Conservation (phyloP, 208 protist species). For the Balamuthia mandrillaris region DNA sequence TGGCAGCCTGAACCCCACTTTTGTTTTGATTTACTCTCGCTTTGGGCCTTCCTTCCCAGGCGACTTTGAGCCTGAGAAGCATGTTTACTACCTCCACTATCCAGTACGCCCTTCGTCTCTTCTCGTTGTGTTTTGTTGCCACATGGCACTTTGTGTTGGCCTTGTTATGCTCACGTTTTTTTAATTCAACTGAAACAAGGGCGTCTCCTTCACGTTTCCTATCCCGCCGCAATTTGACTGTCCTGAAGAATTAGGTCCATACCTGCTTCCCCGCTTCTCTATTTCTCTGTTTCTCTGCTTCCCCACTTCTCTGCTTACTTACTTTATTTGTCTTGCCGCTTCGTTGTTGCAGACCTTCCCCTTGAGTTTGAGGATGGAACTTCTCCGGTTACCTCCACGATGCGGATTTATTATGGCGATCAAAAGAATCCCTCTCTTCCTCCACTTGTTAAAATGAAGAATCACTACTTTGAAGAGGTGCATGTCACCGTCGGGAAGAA, state of each 20-base stretch:
- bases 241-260: background rate
- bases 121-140: background rate
- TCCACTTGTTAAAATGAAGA: background rate
- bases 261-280: background rate
- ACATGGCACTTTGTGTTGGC: background rate
- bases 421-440: background rate
- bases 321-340: background rate
- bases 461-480: slow-evolving; percentile 30
- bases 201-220: slow-evolving; percentile 8
- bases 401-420: slow-evolving; percentile 50
- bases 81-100: slow-evolving; percentile 15
- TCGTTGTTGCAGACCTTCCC: slow-evolving; percentile 40
- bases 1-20: background rate
- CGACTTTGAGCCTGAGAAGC: background rate
- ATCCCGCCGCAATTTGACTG: background rate
- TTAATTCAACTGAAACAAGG: background rate
- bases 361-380: slow-evolving; percentile 53
- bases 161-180: background rate
- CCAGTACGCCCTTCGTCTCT: background rate
- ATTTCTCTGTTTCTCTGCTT: background rate
- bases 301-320: background rate
- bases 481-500: slow-evolving; percentile 17
- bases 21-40: slow-evolving; percentile 11
- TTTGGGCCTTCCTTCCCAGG: slow-evolving; percentile 32
- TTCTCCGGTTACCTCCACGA: slow-evolving; percentile 36